Conservation (phyloP, 768 basidiomycete species). For the Tulasnella sp. region DNA sequence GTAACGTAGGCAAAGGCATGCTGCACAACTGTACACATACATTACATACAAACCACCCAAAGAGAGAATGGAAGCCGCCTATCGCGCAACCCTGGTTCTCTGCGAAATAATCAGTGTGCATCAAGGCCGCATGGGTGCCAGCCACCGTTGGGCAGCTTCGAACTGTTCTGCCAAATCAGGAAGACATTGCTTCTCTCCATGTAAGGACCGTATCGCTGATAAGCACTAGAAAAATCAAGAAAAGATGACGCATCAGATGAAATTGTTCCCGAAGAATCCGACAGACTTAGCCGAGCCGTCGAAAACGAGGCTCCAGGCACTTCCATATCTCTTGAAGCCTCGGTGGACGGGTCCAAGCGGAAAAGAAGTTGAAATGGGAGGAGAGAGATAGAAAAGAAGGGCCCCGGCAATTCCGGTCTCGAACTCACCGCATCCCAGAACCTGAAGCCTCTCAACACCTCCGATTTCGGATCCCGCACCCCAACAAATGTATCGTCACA, state of each 20-base stretch:
- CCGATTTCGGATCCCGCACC: slow-evolving; percentile 73
- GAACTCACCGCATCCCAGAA: slow-evolving; percentile 94
- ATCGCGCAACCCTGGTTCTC: too few species aligned
- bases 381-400: background rate
- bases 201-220: slow-evolving; percentile 81
- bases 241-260: too few species aligned
- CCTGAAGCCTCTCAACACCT: slow-evolving; percentile 92
- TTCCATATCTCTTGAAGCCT: slow-evolving; percentile 8
- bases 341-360: too few species aligned
- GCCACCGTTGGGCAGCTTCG: slow-evolving; percentile 89
- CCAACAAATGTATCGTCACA: slow-evolving; percentile 88
- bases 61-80: too few species aligned
- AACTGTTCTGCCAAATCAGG: slow-evolving; percentile 90
- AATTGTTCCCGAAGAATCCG: too few species aligned
- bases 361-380: background rate
- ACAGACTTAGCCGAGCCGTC: too few species aligned
- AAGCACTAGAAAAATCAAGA: slow-evolving; percentile 25
- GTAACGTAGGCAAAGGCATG: too few species aligned
- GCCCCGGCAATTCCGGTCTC: background rate
- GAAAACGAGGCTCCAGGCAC: slow-evolving; percentile 5
- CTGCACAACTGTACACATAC: background rate
- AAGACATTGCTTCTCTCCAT: slow-evolving; percentile 68
- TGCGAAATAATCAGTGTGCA: too few species aligned
- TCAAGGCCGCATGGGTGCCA: slow-evolving; percentile 83
- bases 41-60: background rate